A percentile compares a stretch with the other conserved stretches of the same genome.
These are phyloP conservation scores for Phytophthora rubi DNA, from an alignment of 352 stramenopile species.

Conservation along the genomic window DNA sequence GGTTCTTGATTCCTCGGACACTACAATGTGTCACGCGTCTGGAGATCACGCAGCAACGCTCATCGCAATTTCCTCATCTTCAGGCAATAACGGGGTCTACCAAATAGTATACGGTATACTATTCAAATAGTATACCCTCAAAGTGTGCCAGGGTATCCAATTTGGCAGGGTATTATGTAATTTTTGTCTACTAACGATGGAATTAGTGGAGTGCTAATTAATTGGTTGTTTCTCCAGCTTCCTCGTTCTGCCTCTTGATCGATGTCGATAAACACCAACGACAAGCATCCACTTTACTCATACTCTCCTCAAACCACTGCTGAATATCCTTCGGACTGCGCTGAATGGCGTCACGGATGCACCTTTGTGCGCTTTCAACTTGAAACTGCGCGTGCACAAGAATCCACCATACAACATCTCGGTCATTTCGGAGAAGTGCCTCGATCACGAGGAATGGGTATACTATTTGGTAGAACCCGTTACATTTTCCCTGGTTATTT, in stretches of 20 bases:
- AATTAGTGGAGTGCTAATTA: too few species aligned
- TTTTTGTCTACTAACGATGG: too few species aligned
- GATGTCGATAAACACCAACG: too few species aligned
- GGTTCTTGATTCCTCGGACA: constrained; percentile 1
- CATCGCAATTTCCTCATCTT: neutral
- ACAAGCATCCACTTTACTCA: too few species aligned
- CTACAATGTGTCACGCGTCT: neutral
- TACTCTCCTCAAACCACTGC: neutral
- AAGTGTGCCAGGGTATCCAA: too few species aligned
- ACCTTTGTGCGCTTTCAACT: neutral
- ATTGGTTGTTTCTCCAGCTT: neutral
- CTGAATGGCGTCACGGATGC: neutral
- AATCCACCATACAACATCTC: neutral
- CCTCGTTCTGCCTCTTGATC: neutral
- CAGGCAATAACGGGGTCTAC: neutral
- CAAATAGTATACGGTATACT: too few species aligned
- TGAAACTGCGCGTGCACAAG: neutral
- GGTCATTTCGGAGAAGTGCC: neutral
- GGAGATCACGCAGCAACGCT: neutral
- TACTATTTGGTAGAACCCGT: too few species aligned
- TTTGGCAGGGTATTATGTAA: too few species aligned
- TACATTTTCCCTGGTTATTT: neutral
- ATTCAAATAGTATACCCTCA: too few species aligned
- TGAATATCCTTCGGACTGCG: neutral
- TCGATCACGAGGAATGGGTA: neutral